Evolutionary conservation across 139 green algal genomes (phyloP), one percentile per base, ranked within the genome.

Genomic region (Monoraphidium neglectum): DNA sequence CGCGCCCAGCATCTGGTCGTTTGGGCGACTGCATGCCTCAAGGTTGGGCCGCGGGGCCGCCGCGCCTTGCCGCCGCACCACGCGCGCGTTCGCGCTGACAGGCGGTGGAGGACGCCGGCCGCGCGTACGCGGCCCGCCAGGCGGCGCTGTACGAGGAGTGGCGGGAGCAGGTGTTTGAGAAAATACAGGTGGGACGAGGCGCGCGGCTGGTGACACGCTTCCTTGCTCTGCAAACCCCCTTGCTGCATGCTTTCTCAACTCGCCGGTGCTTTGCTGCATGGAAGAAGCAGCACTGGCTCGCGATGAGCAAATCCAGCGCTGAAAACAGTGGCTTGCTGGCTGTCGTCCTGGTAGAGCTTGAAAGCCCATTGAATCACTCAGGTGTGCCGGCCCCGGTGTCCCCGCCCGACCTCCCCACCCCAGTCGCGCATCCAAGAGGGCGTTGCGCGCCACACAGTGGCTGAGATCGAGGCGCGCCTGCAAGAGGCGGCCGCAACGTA

Each of bases 141-240:
- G 62, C 38, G 13, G 49, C 68, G 33, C 76, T 88, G 18, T 62
- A 88, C 59, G 12, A 79, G 16, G 76, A 86, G 68, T 88, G 83
- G 83, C 62, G 33, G 69, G 64, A 10, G 15, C 61, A 86, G 56
- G 76, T 88, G 54, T 88, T 86, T 69, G 79, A 88, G 35, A 83
- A 68, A 18, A 83, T 88, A 18, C 79, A 86, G 76, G 74, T 67
- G 1, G 54, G 78, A n/a, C 0, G 1, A 59, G 37, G 59, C n/a
- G n/a, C n/a, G n/a, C n/a, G n/a, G n/a, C n/a, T n/a, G n/a, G n/a
- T n/a, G n/a, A n/a, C n/a, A n/a, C n/a, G n/a, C n/a, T n/a, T n/a
- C n/a, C n/a, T n/a, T n/a, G n/a, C n/a, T n/a, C n/a, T n/a, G n/a
- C n/a, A n/a, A n/a, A n/a, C n/a, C n/a, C n/a, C n/a, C n/a, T n/a